phyloP scores from a whole-genome alignment of 2,329 filamentous ascomycete genomes.

The Nakataea oryzae region DNA sequence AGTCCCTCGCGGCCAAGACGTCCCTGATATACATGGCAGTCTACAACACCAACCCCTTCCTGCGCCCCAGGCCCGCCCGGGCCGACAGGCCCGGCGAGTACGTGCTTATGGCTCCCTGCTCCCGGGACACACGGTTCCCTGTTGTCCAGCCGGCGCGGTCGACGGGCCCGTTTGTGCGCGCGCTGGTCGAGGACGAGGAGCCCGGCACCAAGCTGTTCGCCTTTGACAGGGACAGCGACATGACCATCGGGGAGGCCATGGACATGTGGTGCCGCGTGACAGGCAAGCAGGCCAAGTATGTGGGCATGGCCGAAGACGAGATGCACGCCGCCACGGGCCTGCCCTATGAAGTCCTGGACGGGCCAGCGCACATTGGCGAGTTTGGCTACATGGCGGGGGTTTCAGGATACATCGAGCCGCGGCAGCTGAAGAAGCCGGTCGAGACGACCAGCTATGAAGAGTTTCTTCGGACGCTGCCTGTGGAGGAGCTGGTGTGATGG shows the following conservation, averaged over 20 bases:
- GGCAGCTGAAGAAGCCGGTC: constrained; percentile 23
- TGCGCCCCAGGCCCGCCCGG: constrained; percentile 16
- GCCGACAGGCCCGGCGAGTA: constrained; percentile 18
- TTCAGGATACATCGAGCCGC: constrained; percentile 23
- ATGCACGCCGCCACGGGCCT: constrained; percentile 23
- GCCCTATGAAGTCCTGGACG: constrained; percentile 26
- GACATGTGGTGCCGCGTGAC: constrained; percentile 24
- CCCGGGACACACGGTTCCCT: constrained; percentile 18
- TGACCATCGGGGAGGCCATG: constrained; percentile 20
- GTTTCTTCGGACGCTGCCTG: constrained; percentile 13
- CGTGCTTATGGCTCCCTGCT: constrained; percentile 17
- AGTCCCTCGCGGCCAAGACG: constrained; percentile 15
- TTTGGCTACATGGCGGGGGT: constrained; percentile 29
- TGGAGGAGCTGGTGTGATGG: background rate
- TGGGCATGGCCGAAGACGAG: constrained; percentile 17
- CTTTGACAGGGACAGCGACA: constrained; percentile 23
- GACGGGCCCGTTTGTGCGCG: constrained; percentile 31
- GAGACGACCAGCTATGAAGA: constrained; percentile 18
- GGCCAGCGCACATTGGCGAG: constrained; percentile 21
- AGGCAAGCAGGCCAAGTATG: constrained; percentile 21
- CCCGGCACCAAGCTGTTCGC: constrained; percentile 30
- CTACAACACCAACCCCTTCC: constrained; percentile 19
- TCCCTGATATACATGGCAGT: constrained; percentile 20
- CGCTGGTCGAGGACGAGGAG: constrained; percentile 27
- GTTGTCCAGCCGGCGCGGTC: constrained; percentile 26